phyloP scores from a whole-genome alignment of 257 asterid species.

The Scutellaria baicalensis region DNA sequence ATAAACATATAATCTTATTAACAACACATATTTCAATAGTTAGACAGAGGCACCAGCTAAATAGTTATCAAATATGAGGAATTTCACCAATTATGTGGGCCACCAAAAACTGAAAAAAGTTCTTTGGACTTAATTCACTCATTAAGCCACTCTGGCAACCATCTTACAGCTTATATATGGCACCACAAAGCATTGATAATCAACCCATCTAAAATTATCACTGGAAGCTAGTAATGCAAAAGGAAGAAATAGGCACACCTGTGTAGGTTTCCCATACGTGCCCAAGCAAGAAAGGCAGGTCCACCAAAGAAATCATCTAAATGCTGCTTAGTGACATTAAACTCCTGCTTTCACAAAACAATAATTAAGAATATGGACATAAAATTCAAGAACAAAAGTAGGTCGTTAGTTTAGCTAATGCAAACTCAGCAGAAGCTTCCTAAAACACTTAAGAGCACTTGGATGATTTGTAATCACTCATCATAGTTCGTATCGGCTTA shows the following conservation, averaged over 20 bases:
- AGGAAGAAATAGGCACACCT: constrained; percentile 38
- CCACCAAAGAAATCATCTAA: constrained; percentile 88
- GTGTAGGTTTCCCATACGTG: constrained; percentile 98
- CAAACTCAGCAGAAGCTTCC: background rate
- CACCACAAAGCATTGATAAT: background rate
- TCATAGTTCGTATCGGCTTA: background rate
- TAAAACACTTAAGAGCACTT: background rate
- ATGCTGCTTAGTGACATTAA: constrained; percentile 59
- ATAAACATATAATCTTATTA: background rate
- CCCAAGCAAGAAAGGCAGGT: constrained; percentile 99
- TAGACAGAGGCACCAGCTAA: background rate
- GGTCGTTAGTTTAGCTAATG: background rate
- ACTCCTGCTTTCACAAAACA: constrained; percentile 41
- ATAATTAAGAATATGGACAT: constrained; percentile 10
- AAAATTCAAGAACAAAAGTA: constrained; percentile 10
- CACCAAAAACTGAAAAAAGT: background rate
- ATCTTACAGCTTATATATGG: background rate
- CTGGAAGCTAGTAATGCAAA: background rate
- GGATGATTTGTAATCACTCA: constrained; percentile 8
- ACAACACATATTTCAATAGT: background rate
- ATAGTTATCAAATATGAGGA: background rate
- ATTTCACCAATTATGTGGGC: background rate
- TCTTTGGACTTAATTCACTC: background rate
- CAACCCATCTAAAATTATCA: background rate
- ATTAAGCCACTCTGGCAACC: background rate